Evolutionary conservation across 148 eudicot species (phyloP), one percentile per base, ranked within the genome.

Genomic region (Tetragonia tetragonoides): DNA sequence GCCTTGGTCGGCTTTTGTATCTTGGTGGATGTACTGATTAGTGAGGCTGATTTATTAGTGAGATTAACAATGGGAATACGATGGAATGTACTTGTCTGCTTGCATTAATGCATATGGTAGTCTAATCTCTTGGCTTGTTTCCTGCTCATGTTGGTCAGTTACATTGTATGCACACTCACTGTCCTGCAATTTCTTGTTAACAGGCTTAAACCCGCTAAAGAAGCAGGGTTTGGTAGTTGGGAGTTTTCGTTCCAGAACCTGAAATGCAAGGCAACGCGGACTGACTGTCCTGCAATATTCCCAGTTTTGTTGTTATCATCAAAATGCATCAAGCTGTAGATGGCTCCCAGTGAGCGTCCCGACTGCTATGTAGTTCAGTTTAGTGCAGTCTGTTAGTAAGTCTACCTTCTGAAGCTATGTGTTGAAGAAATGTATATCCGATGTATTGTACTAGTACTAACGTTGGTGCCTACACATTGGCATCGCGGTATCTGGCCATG

Each of bases 381-480:
- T 75, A 68, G 74, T 60, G 5, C 16, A 74, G 74, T 68, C 47
- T 75, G 69, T 80, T 69, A 66, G 78, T 81, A 40, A 23, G 73
- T 59, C 24, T 53, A 49, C 42, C 78, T 53, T 57, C 72, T 21
- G 73, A 63, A 38, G 59, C 24, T 53, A 65, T 65, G 65, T 65
- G 74, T 60, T 66, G 6, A 72, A 60, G 69, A 68, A 70, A 10
- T 80, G 75, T 42, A 75, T 75, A 69, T 69, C 63, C n/a, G 21
- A 8, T 76, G 84, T 81, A 67, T 21, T 73, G 74, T 78, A 78
- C 78, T 66, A 59, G 75, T 68, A 73, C 71, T 59, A 46, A 47
- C 18, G 57, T 66, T 60, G 68, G 80, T 37, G 76, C 56, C 15
- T 44, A 54, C 37, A 40, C 56, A 4, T 21, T 16, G 51, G 64